These are phyloP conservation scores for Heliamphora pulchella DNA, from an alignment of 179 eudicot genomes.

Conservation along the genomic window DNA sequence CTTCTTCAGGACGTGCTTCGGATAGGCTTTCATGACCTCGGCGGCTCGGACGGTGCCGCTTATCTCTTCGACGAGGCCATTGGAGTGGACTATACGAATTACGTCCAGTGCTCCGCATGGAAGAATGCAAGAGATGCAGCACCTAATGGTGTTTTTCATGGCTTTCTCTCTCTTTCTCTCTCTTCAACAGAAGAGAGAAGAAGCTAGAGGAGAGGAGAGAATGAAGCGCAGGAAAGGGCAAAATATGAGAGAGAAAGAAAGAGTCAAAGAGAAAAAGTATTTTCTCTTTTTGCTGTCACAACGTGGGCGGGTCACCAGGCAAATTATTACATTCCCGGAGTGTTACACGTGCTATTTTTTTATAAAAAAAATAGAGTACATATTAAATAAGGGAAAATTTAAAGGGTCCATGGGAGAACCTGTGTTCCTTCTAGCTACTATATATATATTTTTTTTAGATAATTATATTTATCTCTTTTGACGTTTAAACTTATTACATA, in stretches of 20 bases:
- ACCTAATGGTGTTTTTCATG: constrained; percentile 62
- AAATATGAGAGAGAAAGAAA: neutral
- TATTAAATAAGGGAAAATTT: no score
- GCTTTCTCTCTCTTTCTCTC: neutral
- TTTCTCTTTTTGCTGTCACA: neutral
- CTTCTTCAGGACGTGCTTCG: constrained; percentile 71
- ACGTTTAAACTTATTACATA: no score
- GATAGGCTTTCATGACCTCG: constrained; percentile 59
- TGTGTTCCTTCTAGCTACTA: no score
- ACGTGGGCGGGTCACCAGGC: neutral
- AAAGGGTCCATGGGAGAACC: no score
- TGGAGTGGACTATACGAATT: constrained; percentile 74
- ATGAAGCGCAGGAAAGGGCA: neutral
- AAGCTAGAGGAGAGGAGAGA: neutral
- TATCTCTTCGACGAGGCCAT: constrained; percentile 76
- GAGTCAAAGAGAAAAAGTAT: neutral
- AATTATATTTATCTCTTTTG: no score
- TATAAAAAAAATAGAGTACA: no score
- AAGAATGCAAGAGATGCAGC: constrained; percentile 92
- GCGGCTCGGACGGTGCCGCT: constrained; percentile 49
- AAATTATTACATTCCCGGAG: no score
- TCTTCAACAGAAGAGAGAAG: constrained; percentile 2
- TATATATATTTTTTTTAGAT: no score
- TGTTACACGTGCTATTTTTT: no score
- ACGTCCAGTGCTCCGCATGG: constrained; percentile 97